Evolutionary conservation across 2,329 filamentous ascomycete species (phyloP).

Genomic region (Podosphaera aphanis): DNA sequence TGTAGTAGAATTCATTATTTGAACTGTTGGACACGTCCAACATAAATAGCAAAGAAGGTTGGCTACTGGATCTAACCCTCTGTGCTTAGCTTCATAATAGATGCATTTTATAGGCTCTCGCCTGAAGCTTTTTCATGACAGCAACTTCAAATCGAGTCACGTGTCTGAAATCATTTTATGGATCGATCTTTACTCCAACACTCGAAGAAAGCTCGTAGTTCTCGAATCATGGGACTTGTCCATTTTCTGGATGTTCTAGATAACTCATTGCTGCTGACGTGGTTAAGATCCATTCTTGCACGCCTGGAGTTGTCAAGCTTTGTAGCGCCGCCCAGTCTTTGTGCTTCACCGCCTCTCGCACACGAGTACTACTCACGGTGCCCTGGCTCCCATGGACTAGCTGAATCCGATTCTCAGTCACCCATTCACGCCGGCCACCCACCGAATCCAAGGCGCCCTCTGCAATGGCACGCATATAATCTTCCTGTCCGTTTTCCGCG

Average conservation of each 20-base stretch:
- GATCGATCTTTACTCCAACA: too few species aligned
- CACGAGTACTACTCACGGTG: constrained; percentile 34
- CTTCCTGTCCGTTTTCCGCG: constrained; percentile 26
- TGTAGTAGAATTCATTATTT: too few species aligned
- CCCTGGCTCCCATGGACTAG: constrained; percentile 27
- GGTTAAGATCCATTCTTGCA: neutral
- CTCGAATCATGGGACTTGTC: neutral
- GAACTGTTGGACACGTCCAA: too few species aligned
- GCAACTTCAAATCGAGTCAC: too few species aligned
- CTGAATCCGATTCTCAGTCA: constrained; percentile 25
- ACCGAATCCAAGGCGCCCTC: constrained; percentile 24
- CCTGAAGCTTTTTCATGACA: too few species aligned
- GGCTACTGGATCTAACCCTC: too few species aligned
- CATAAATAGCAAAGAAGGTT: too few species aligned
- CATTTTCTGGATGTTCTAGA: neutral
- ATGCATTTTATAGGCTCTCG: too few species aligned
- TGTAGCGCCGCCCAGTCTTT: constrained; percentile 13
- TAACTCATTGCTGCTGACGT: neutral
- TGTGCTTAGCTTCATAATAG: too few species aligned
- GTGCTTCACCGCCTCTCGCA: constrained; percentile 29
- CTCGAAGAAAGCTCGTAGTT: too few species aligned
- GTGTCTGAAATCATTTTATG: too few species aligned
- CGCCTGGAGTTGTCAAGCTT: neutral
- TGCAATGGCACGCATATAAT: constrained; percentile 28
- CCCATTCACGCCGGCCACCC: constrained; percentile 36